Base-by-base conservation (phyloP, 768 basidiomycete species). In the Tulasnella sp. region DNA sequence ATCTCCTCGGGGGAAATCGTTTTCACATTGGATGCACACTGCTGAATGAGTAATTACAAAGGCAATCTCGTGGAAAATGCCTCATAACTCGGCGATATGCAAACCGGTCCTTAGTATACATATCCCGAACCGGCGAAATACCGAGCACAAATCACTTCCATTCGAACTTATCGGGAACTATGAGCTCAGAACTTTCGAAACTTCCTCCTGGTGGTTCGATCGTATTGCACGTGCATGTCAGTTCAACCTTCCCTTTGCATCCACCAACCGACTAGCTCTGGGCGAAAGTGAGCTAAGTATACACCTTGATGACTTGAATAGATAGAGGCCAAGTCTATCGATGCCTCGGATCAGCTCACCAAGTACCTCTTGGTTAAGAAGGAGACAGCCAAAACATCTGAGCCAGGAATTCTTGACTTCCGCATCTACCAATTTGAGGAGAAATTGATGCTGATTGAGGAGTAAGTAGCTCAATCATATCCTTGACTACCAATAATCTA, bases 241-340 rank as follows among this genome's bases (percentile, higher is more conserved):
- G 57, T 61, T 29, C 57, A 61, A 26, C 46, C 7, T 40, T 40
- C 40, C 40, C 11, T 9, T 40, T 7, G 1, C 40, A 13, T 40
- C 40, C 9, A 40, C 40, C 40, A 9, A 40, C 1, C 40, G 11
- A 40, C 40, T 40, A 40, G 40, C 40, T 13, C 11, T 13, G 40
- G 40, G 11, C 40, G 40, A 40, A 40, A 40, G 9, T 40, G 40
- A 40, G 40, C 20, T 18, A 20, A 26, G 20, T 20, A 5, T 7
- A 40, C 40, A 40, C 40, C 11, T 9, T 9, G 40, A 7, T 40
- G 11, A 7, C 9, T 40, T 40, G 11, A 48, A n/a, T 40, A 74
- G 73, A 32, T 74, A 29, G n/a, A 74, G 48, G 73, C 73, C 29
- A 74, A 46, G 73, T 39, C 37, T 15, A 15, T 46, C 11, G 73